Percentiles rank a stretch among this genome's conserved stretches.
phyloP scores from a whole-genome alignment of 805 yeast genomes.

The Kuraishia piskuri region DNA sequence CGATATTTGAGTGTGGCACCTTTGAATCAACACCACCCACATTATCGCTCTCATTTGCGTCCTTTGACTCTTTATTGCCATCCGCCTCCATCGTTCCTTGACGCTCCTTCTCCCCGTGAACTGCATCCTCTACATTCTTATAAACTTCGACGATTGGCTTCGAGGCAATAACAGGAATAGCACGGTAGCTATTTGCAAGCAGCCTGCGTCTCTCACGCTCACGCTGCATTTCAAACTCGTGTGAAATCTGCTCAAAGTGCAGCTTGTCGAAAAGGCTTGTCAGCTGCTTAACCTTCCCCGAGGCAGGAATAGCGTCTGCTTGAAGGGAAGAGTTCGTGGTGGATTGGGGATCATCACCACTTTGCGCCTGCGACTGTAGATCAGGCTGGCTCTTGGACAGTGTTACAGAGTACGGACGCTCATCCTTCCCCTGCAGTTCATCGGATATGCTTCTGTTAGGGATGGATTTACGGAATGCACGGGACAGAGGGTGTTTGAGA shows the following conservation, averaged over 20 bases:
- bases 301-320: background rate
- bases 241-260: constrained; percentile 72
- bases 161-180: constrained; percentile 62
- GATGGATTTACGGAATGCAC: background rate
- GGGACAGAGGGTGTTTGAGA: background rate
- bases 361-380: background rate
- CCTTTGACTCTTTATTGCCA: background rate
- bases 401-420: background rate
- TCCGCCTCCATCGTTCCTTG: background rate
- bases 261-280: constrained; percentile 64
- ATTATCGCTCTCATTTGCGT: background rate
- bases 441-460: background rate
- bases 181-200: constrained; percentile 47
- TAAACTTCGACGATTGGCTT: constrained; percentile 89
- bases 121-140: constrained; percentile 83
- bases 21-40: background rate
- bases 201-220: constrained; percentile 66
- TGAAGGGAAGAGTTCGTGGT: background rate
- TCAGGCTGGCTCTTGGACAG: background rate
- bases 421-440: background rate
- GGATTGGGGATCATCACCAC: background rate
- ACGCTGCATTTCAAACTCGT: constrained; percentile 82
- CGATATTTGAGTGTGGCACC: constrained; percentile 2
- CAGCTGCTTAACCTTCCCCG: constrained; percentile 49
- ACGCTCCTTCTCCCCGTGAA: constrained; percentile 31